phyloP scores from a whole-genome alignment of 495 filamentous ascomycete species.

The Evernia prunastri region DNA sequence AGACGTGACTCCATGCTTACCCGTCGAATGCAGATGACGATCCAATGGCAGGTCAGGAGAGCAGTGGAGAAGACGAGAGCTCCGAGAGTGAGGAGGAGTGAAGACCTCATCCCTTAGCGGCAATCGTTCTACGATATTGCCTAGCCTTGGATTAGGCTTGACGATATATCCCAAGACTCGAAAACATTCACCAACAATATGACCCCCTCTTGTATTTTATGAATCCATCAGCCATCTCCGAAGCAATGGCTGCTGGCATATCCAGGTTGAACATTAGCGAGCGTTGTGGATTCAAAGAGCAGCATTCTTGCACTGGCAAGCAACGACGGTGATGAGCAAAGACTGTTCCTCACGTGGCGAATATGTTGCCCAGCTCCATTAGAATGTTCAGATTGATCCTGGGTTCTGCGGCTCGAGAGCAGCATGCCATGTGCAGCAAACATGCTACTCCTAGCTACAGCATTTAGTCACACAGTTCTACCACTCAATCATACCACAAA shows the following conservation, averaged over 20 bases:
- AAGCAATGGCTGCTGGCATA: neutral
- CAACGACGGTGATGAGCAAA: conserved; percentile 13
- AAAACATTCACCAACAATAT: neutral
- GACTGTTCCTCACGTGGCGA: conserved; percentile 2
- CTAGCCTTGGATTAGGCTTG: neutral
- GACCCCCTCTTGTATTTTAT: conserved; percentile 10
- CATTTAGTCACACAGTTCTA: neutral
- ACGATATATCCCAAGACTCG: neutral
- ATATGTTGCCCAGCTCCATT: neutral
- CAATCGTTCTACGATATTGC: neutral
- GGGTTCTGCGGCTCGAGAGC: neutral
- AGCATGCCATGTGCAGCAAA: neutral
- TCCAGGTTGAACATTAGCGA: conserved; percentile 16
- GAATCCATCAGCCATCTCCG: neutral
- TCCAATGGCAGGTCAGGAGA: conserved; percentile 38
- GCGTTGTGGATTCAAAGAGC: conserved; percentile 9
- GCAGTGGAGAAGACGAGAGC: conserved; percentile 46
- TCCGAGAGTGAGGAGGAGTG: conserved; percentile 54
- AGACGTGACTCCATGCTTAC: conserved; percentile 11
- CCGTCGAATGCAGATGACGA: conserved; percentile 30
- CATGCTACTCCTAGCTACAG: neutral
- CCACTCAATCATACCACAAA: neutral
- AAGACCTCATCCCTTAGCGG: neutral
- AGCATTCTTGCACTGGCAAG: conserved; percentile 1
- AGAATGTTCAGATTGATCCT: conserved; percentile 12